A percentile compares a stretch with the other conserved stretches of the same genome.
phyloP scores from a whole-genome alignment of 1,284 basidiomycete species.

The Rhodotorula mucilaginosa region DNA sequence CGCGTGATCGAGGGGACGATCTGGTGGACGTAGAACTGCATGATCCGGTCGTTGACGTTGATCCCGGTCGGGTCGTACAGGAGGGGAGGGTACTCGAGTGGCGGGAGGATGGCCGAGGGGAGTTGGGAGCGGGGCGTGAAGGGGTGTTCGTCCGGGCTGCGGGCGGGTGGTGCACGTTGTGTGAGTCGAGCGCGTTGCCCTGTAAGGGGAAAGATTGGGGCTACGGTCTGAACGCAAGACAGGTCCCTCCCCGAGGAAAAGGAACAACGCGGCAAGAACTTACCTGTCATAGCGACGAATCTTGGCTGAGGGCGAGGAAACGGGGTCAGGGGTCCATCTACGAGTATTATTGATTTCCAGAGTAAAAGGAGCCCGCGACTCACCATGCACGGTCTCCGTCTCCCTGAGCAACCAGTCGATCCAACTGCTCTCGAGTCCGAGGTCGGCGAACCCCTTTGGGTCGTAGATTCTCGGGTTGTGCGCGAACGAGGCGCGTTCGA shows the following conservation, averaged over 20 bases:
- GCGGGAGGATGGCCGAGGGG: conserved; percentile 76
- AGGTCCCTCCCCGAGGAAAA: too few species aligned
- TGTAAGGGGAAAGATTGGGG: too few species aligned
- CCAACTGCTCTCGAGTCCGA: conserved; percentile 79
- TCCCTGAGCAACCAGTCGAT: conserved; percentile 96
- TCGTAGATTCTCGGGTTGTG: conserved; percentile 87
- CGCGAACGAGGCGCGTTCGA: conserved; percentile 95
- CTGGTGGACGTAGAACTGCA: conserved; percentile 77
- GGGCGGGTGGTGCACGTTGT: not conserved
- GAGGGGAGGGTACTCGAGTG: conserved; percentile 71
- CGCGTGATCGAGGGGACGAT: conserved; percentile 81
- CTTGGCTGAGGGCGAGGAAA: too few species aligned
- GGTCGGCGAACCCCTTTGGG: conserved; percentile 60
- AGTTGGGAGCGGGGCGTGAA: conserved; percentile 74
- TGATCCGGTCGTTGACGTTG: conserved; percentile 84
- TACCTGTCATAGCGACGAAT: conserved; percentile 90
- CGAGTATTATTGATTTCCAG: too few species aligned
- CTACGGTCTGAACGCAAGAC: too few species aligned
- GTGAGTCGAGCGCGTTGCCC: too few species aligned
- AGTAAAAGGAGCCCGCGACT: too few species aligned
- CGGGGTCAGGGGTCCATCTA: too few species aligned
- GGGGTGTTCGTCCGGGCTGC: conserved; percentile 85
- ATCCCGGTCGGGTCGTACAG: conserved; percentile 72
- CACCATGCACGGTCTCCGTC: conserved; percentile 90
- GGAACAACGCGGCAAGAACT: too few species aligned